Evolutionary conservation across 306 rosid genomes (phyloP).

Genomic region (Rosa rugosa): DNA sequence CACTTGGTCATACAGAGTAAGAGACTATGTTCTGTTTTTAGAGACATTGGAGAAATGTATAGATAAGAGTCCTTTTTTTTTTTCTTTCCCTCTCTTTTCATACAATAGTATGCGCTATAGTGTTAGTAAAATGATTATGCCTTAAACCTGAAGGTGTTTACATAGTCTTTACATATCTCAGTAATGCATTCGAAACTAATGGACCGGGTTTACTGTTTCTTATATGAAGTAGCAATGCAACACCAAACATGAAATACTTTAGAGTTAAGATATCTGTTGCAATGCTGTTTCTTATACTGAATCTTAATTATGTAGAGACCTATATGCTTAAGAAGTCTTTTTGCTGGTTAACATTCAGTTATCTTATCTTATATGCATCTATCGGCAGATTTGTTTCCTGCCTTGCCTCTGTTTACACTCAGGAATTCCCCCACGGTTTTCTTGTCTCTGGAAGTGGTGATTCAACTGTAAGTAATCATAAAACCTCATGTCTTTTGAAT

Average conservation of each 20-base stretch:
- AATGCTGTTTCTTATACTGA: background rate
- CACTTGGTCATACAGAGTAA: slow-evolving; percentile 95
- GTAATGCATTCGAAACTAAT: background rate
- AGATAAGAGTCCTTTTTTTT: background rate
- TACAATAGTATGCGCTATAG: background rate
- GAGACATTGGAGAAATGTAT: background rate
- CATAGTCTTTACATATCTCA: background rate
- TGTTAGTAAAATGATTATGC: background rate
- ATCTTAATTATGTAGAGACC: background rate
- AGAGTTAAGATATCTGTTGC: background rate
- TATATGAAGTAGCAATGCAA: background rate
- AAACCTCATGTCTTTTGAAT: slow-evolving; percentile 14
- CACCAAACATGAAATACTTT: background rate
- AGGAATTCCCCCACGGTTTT: slow-evolving; percentile 56
- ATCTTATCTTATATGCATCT: slow-evolving; percentile 15
- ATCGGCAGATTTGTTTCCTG: slow-evolving; percentile 77
- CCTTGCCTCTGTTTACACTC: slow-evolving; percentile 60
- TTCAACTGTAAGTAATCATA: slow-evolving; percentile 64
- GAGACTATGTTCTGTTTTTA: slow-evolving; percentile 2
- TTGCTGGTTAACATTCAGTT: slow-evolving; percentile 11
- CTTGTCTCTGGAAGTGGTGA: slow-evolving; percentile 93
- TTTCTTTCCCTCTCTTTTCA: background rate
- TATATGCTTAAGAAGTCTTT: background rate
- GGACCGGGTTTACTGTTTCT: background rate
- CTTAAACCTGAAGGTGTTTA: background rate